Evolutionary conservation across 805 yeast genomes (phyloP).

Genomic region (Lipomyces japonicus): DNA sequence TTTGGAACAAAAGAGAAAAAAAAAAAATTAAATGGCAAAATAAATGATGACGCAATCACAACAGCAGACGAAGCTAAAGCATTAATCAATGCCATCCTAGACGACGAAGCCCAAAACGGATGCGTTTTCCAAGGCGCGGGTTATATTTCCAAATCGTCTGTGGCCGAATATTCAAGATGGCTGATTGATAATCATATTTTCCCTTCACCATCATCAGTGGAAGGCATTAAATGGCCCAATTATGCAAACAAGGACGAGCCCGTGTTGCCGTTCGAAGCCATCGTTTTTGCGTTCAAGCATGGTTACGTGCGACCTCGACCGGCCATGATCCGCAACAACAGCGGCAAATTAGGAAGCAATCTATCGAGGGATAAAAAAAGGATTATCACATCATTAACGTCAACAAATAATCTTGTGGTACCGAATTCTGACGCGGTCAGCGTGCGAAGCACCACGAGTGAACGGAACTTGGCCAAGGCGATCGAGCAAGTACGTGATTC

Average conservation of each 20-base stretch:
- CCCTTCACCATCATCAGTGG: conserved; percentile 22
- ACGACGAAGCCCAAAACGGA: conserved; percentile 23
- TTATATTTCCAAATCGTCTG: conserved; percentile 19
- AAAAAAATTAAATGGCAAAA: not conserved
- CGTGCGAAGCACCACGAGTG: not conserved
- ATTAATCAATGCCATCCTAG: conserved; percentile 5
- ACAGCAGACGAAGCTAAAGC: conserved; percentile 6
- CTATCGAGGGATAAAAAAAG: not conserved
- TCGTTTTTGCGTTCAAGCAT: conserved; percentile 16
- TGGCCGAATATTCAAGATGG: conserved; percentile 27
- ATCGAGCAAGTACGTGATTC: conserved; percentile 7
- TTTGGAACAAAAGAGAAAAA: conserved; percentile 4
- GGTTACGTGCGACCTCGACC: conserved; percentile 19
- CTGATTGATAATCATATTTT: conserved; percentile 25
- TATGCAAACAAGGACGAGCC: conserved; percentile 19
- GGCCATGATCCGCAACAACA: conserved; percentile 3
- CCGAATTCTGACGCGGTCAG: conserved; percentile 1
- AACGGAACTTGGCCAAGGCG: conserved; percentile 1
- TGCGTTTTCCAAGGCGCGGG: conserved; percentile 27
- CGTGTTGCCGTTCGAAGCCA: conserved; percentile 15
- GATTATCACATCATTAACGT: not conserved
- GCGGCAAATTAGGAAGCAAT: not conserved
- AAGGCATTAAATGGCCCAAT: conserved; percentile 22
- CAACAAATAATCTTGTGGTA: no score
- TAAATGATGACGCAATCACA: conserved; percentile 8